phyloP scores from a whole-genome alignment of 2,329 filamentous ascomycete genomes.

The Leptographium radiaticola region DNA sequence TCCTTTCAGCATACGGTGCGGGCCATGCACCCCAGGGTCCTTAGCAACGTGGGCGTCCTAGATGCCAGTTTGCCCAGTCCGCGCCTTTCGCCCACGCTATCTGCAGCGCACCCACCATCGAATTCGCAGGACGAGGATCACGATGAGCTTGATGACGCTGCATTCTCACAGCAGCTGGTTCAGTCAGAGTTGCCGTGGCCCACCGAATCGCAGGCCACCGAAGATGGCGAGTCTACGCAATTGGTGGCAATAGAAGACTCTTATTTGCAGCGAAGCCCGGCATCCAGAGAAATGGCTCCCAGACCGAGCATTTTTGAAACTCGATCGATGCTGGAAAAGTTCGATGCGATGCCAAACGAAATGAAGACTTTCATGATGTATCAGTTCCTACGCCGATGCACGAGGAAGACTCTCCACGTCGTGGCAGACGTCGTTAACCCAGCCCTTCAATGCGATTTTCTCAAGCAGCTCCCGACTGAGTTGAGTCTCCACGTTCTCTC shows the following conservation, averaged over 20 bases:
- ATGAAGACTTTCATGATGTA: constrained; percentile 97
- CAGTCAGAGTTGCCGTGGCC: constrained; percentile 21
- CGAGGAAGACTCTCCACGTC: constrained; percentile 76
- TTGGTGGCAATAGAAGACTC: constrained; percentile 3
- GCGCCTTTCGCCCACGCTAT: constrained; percentile 81
- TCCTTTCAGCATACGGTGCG: constrained; percentile 32
- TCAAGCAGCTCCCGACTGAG: constrained; percentile 72
- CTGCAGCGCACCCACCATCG: constrained; percentile 44
- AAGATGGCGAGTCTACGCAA: constrained; percentile 18
- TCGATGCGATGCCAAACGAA: constrained; percentile 79
- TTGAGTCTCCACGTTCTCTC: constrained; percentile 77
- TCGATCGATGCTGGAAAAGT: constrained; percentile 75
- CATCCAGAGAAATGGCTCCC: constrained; percentile 3
- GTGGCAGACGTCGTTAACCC: constrained; percentile 88
- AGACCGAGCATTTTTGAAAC: constrained; percentile 55
- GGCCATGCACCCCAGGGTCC: constrained; percentile 33
- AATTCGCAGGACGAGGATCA: constrained; percentile 29
- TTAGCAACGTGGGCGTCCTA: constrained; percentile 62
- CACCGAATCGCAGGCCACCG: constrained; percentile 29
- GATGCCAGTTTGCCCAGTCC: constrained; percentile 92
- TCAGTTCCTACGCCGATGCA: constrained; percentile 78
- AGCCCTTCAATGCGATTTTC: constrained; percentile 85
- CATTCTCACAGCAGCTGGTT: constrained; percentile 19
- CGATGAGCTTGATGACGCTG: constrained; percentile 26
- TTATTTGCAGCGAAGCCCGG: constrained; percentile 6